Conservation (phyloP, 129 eudicot genomes). For the Mikania micrantha region DNA sequence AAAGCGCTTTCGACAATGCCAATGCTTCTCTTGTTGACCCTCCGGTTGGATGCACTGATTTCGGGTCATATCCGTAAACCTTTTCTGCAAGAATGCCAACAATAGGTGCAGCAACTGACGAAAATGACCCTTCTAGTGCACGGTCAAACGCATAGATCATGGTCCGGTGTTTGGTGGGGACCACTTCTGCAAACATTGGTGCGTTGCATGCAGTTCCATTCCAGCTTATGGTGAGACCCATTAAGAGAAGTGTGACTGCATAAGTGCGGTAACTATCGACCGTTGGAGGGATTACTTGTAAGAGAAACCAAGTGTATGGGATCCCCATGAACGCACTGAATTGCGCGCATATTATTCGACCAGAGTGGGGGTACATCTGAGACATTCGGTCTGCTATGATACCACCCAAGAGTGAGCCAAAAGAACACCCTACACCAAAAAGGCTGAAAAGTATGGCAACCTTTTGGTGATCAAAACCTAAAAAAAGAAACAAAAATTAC, state of each 20-base stretch:
- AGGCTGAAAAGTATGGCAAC: constrained; percentile 73
- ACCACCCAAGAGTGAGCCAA: constrained; percentile 86
- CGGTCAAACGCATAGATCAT: constrained; percentile 97
- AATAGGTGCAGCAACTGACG: constrained; percentile 91
- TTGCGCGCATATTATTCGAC: constrained; percentile 89
- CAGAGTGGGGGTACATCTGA: constrained; percentile 65
- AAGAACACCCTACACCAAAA: constrained; percentile 73
- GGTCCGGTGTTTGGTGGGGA: constrained; percentile 84
- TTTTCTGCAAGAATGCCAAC: constrained; percentile 89
- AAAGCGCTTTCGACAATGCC: constrained; percentile 84
- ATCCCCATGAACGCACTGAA: constrained; percentile 92
- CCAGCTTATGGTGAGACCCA: constrained; percentile 97
- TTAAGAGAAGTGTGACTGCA: constrained; percentile 64
- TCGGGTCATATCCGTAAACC: constrained; percentile 81
- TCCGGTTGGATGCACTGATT: constrained; percentile 50
- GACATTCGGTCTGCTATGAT: constrained; percentile 71
- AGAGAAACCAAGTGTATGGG: constrained; percentile 83
- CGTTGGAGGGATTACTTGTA: constrained; percentile 63
- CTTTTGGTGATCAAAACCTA: constrained; percentile 89
- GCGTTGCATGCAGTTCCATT: constrained; percentile 77
- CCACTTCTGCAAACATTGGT: constrained; percentile 98
- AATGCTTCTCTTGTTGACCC: constrained; percentile 80
- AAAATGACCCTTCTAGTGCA: constrained; percentile 83
- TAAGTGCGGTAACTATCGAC: constrained; percentile 50
- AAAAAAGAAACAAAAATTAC: background rate